These are phyloP conservation scores for Bipolaris gigantea DNA, from an alignment of 2,329 filamentous ascomycete genomes.

Conservation along the genomic window DNA sequence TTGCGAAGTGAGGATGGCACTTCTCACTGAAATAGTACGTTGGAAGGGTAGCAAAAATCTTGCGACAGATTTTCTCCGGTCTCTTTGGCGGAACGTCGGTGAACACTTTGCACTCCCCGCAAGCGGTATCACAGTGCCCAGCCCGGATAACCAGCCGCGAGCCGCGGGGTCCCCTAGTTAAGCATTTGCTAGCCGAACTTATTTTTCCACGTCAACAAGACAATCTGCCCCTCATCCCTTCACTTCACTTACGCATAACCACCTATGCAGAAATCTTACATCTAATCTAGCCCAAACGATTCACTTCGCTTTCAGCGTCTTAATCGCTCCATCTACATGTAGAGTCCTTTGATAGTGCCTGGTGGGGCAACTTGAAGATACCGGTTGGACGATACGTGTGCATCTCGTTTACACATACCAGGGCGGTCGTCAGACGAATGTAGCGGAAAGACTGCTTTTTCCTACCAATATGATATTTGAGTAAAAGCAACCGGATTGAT, in stretches of 20 bases:
- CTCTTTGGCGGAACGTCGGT: neutral
- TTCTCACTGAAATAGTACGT: neutral
- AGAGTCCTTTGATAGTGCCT: neutral
- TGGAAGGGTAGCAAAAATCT: too few relatives aligned
- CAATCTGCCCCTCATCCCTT: neutral
- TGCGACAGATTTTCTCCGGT: neutral
- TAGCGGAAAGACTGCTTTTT: neutral
- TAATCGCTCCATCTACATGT: neutral
- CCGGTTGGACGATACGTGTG: slow-evolving; percentile 1
- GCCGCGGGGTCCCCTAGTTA: neutral
- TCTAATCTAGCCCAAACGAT: neutral
- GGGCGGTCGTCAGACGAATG: neutral
- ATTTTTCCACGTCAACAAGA: neutral
- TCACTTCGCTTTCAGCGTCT: neutral
- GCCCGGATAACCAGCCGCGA: neutral
- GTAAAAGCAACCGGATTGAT: neutral
- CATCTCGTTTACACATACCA: neutral
- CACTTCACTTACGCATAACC: neutral
- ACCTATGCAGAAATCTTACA: neutral
- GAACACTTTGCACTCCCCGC: neutral
- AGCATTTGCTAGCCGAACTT: neutral
- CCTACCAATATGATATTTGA: neutral
- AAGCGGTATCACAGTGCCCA: neutral
- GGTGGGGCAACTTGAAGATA: neutral
- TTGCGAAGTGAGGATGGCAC: neutral